Percentiles rank a stretch among this genome's conserved stretches.
Conservation (phyloP, 169 alveolate species). For the Plasmodium gallinaceum region DNA sequence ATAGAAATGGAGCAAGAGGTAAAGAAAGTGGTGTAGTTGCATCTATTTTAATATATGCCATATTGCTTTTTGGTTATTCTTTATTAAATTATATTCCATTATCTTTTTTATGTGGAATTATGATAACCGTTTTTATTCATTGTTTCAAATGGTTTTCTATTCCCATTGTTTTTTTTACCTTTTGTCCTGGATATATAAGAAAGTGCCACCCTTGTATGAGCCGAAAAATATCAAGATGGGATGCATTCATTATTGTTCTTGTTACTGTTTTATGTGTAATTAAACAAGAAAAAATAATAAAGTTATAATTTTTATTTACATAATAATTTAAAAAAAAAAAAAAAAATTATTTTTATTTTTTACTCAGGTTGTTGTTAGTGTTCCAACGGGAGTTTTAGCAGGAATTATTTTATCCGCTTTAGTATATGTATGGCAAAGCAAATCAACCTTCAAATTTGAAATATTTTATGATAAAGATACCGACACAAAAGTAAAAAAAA, state of each 20-base stretch:
- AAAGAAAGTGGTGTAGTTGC: conserved; percentile 86
- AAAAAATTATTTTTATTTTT: background rate
- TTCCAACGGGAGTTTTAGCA: conserved; percentile 85
- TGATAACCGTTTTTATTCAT: conserved; percentile 87
- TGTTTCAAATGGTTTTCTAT: conserved; percentile 90
- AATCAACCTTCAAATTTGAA: conserved; percentile 87
- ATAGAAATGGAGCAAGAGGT: conserved; percentile 86
- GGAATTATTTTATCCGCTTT: conserved; percentile 87
- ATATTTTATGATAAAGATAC: conserved; percentile 85
- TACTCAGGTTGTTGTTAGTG: conserved; percentile 78
- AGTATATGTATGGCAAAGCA: conserved; percentile 89
- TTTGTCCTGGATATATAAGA: conserved; percentile 84
- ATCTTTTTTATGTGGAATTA: conserved; percentile 87
- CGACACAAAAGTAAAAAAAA: conserved; percentile 79
- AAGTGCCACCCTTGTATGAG: conserved; percentile 84
- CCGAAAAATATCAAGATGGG: conserved; percentile 86
- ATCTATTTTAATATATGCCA: conserved; percentile 80
- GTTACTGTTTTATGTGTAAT: conserved; percentile 85
- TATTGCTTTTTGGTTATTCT: conserved; percentile 85
- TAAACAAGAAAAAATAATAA: conserved; percentile 4
- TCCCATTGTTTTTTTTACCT: conserved; percentile 86
- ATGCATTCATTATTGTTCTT: conserved; percentile 86
- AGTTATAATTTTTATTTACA: background rate
- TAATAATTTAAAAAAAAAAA: background rate
- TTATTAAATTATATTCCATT: conserved; percentile 87